Evolutionary conservation across 768 basidiomycete species (phyloP), one percentile per base, ranked within the genome.

Genomic region (Aureoboletus auriporus): DNA sequence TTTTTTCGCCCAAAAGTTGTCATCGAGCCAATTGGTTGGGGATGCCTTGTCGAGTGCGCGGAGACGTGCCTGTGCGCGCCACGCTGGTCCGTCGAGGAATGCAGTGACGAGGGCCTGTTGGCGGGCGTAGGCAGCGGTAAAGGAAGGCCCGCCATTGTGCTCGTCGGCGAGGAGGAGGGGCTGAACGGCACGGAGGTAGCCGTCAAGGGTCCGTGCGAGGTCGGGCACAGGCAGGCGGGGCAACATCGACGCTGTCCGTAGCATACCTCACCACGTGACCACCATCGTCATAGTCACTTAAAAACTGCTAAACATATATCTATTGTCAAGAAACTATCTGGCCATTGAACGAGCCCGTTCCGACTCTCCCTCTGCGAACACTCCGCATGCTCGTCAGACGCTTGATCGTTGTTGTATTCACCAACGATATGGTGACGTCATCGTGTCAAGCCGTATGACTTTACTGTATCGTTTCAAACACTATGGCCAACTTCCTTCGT

Each of bases 1-100:
- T 57, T 86, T 86, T 57, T 86, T 82, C 49, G 82, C 70, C 95
- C 94, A 97, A 56, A 95, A 84, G 47, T 89, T 92, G 64, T 97
- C 93, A 54, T 94, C 81, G 10, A 98, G 78, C 94, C 94, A 98
- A 63, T 95, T 96, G 64, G 84, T 73, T 0, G 92, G 90, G 7
- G 93, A 93, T 1, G 74, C 70, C 55, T 75, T 81, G 69, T 95
- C 93, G 43, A 96, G 76, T 28, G 88, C 92, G 84, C 65, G 42
- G 13, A 45, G 51, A 34, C 63, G 59, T 0, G 59, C 48, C 44
- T 65, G 63, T 14, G 63, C 63, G 14, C 42, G 42, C 26, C 34
- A 46, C 11, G 54, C 51, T 3, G 49, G 58, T 2, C 45, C 50
- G 6, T 42, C 42, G 12, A 52, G 48, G 46, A 51, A 47, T 31